A percentile compares a stretch with the other conserved stretches of the same genome.
phyloP scores from a whole-genome alignment of 2,329 filamentous ascomycete genomes.

The Fusarium hainanense region DNA sequence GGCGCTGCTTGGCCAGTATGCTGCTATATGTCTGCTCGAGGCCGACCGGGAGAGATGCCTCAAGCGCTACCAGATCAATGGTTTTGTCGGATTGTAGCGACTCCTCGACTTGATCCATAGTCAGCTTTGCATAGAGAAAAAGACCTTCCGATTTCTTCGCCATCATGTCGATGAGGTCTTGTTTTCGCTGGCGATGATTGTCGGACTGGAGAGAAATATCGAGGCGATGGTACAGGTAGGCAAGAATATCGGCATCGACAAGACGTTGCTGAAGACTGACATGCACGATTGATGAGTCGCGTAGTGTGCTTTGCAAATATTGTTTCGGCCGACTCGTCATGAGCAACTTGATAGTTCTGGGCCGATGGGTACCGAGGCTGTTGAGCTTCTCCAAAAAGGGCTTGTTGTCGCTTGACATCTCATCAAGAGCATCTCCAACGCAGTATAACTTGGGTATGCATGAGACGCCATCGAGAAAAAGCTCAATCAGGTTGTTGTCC shows the following conservation, averaged over 20 bases:
- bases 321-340: slow-evolving; percentile 41
- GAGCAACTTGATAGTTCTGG: slow-evolving; percentile 34
- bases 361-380: slow-evolving; percentile 32
- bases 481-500: slow-evolving; percentile 36
- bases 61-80: slow-evolving; percentile 12
- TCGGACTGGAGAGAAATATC: slow-evolving; percentile 1
- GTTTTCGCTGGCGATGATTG: slow-evolving; percentile 5
- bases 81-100: neutral
- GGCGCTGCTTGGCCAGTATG: slow-evolving; percentile 52
- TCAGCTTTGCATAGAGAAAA: slow-evolving; percentile 41
- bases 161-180: slow-evolving; percentile 34
- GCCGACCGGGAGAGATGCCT: slow-evolving; percentile 32
- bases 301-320: slow-evolving; percentile 29
- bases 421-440: slow-evolving; percentile 39
- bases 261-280: slow-evolving; percentile 39
- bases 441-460: slow-evolving; percentile 39
- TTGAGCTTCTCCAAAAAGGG: slow-evolving; percentile 37
- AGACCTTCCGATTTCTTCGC: slow-evolving; percentile 27
- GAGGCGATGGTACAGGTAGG: slow-evolving; percentile 35
- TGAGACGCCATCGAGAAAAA: slow-evolving; percentile 32
- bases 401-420: slow-evolving; percentile 36
- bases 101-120: slow-evolving; percentile 38
- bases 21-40: slow-evolving; percentile 48
- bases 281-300: slow-evolving; percentile 39
- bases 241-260: slow-evolving; percentile 32